Base-by-base conservation (phyloP, 345 rosid genomes). In the Raphanus raphanistrum region DNA sequence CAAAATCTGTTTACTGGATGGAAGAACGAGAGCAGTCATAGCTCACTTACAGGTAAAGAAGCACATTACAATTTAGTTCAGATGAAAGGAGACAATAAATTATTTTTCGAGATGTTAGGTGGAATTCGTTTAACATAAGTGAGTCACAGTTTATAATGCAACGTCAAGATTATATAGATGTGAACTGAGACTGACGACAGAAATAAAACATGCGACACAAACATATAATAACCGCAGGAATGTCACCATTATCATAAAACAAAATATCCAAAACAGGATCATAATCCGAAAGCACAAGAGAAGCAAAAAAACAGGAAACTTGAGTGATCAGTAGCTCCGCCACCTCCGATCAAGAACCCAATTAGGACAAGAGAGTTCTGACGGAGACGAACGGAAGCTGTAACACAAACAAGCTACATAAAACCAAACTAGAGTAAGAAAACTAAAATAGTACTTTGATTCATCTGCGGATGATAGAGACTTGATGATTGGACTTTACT, bases 311-410 rank as follows among this genome's bases (percentile, higher is more conserved):
- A 62, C 32, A 76, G 10, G 3, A 76, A 29, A 52, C 68, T 8
- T 4, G 1, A 2, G 27, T 1, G 33, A 16, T 0, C 9, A 31
- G 10, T 25, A 58, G 35, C 63, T 58, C 26, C 36, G 73, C 81
- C 81, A 78, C 68, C 81, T 73, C 26, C 81, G 68, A 48, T 78
- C 81, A 25, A 72, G 81, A 73, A 78, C 81, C 81, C 81, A 78
- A 9, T 72, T 78, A 8, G 55, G 73, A 33, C 61, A 78, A 78
- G 3, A 11, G 2, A 1, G 63, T 1, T 65, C 68, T 12, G 72
- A 72, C 6, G 72, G 76, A 29, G 77, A 43, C 4, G 12, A 45
- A 2, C 60, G 45, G 5, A 59, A 66, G 21, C 63, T 6, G 31
- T 0, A 29, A 31, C 61, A 52, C 74, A 76, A 1, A 52, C 59